Evolutionary conservation across 371 early-diverging fungal species (phyloP).

Genomic region (Mucor circinelloides): DNA sequence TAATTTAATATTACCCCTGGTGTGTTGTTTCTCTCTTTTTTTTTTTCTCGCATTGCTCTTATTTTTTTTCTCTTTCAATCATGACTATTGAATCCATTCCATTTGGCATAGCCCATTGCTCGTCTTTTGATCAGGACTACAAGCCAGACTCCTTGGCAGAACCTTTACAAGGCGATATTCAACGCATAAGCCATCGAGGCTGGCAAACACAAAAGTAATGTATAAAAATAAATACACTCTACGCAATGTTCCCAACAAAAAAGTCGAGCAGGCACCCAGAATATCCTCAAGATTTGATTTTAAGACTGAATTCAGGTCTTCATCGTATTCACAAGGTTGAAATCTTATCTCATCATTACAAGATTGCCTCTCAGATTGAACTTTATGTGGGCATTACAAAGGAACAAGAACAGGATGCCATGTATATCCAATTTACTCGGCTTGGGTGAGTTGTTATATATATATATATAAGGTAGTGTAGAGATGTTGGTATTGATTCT

Average conservation of each 20-base stretch:
- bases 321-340: conserved; percentile 70
- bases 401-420: conserved; percentile 26
- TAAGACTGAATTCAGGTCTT: conserved; percentile 60
- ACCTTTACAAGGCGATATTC: conserved; percentile 25
- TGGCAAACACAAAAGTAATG: conserved; percentile 52
- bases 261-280: conserved; percentile 45
- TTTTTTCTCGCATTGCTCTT: neutral
- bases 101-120: conserved; percentile 27
- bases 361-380: conserved; percentile 75
- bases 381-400: conserved; percentile 60
- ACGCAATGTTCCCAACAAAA: neutral
- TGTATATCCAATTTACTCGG: conserved; percentile 41
- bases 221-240: neutral
- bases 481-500: no score
- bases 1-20: conserved; percentile 8
- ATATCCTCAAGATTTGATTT: conserved; percentile 73
- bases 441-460: conserved; percentile 35
- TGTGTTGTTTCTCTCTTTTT: neutral
- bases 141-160: conserved; percentile 35
- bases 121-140: conserved; percentile 42
- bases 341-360: conserved; percentile 79
- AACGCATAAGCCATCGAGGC: conserved; percentile 33
- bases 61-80: neutral
- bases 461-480: no score
- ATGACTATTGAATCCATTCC: conserved; percentile 14